phyloP scores from a whole-genome alignment of 768 basidiomycete genomes.

The Gelatoporia subvermispora region DNA sequence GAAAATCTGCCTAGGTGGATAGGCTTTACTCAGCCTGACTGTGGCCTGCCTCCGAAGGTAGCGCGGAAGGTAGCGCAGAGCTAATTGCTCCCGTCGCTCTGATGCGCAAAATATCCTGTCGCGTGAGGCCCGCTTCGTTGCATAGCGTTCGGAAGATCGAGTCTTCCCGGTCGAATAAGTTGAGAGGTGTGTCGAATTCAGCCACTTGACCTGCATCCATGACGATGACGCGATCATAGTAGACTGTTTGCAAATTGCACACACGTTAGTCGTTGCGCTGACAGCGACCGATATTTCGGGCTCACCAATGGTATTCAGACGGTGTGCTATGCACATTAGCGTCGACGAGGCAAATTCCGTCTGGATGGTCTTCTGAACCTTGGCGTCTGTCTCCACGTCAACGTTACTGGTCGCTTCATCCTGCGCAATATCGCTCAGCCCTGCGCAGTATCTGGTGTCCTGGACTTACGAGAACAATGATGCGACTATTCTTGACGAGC shows the following conservation, averaged over 20 bases:
- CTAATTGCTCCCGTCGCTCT: constrained; percentile 15
- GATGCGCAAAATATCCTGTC: constrained; percentile 54
- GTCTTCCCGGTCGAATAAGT: constrained; percentile 52
- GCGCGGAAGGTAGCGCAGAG: too few species aligned
- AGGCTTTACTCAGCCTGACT: too few species aligned
- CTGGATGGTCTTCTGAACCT: constrained; percentile 84
- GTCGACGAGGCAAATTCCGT: constrained; percentile 77
- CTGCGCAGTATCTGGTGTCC: constrained; percentile 17
- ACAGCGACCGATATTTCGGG: background rate
- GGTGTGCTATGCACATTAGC: constrained; percentile 67
- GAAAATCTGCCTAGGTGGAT: too few species aligned
- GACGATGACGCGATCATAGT: constrained; percentile 68
- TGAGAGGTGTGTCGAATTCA: constrained; percentile 71
- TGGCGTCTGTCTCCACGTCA: constrained; percentile 82
- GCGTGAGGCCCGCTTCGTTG: constrained; percentile 53
- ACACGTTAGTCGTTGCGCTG: background rate
- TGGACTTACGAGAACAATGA: constrained; percentile 61
- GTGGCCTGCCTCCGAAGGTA: too few species aligned
- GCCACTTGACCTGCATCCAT: constrained; percentile 66
- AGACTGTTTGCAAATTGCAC: constrained; percentile 42
- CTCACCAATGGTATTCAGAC: constrained; percentile 57
- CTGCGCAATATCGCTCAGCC: constrained; percentile 38
- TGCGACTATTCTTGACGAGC: constrained; percentile 61
- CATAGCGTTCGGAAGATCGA: constrained; percentile 72
- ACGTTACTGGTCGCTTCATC: constrained; percentile 83